Percentiles rank a stretch among this genome's conserved stretches.
phyloP scores from a whole-genome alignment of 2,329 filamentous ascomycete genomes.

The Hypomyces perniciosus region DNA sequence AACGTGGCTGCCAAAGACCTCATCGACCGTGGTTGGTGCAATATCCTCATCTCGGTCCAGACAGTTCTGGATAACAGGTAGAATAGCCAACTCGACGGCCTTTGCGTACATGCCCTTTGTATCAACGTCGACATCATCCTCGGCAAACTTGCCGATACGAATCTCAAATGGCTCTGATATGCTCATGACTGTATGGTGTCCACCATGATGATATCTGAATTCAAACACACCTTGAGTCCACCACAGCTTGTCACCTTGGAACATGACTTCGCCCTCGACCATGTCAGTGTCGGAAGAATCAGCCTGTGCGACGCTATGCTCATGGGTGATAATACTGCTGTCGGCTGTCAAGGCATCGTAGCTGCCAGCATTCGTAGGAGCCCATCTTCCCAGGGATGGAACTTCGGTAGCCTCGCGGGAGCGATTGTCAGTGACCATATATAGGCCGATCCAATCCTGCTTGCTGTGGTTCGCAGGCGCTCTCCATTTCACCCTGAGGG shows the following conservation, averaged over 20 bases:
- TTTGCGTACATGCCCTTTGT: slow-evolving; percentile 56
- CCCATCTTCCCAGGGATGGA: slow-evolving; percentile 82
- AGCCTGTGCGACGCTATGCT: slow-evolving; percentile 50
- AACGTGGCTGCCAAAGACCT: slow-evolving; percentile 77
- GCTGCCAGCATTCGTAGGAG: slow-evolving; percentile 67
- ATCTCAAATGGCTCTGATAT: slow-evolving; percentile 93
- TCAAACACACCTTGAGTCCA: slow-evolving; percentile 97
- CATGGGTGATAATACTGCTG: slow-evolving; percentile 65
- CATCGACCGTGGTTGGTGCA: slow-evolving; percentile 71
- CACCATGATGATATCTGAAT: slow-evolving; percentile 93
- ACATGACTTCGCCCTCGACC: slow-evolving; percentile 75
- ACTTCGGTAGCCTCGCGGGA: slow-evolving; percentile 80
- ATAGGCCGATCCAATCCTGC: slow-evolving; percentile 92
- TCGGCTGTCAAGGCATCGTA: slow-evolving; percentile 74
- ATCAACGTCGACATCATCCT: slow-evolving; percentile 61
- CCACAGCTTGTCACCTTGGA: slow-evolving; percentile 89
- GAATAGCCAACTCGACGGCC: slow-evolving; percentile 68
- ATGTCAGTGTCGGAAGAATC: slow-evolving; percentile 52
- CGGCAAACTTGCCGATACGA: slow-evolving; percentile 71
- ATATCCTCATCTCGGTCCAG: slow-evolving; percentile 89
- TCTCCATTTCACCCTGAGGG: slow-evolving; percentile 84
- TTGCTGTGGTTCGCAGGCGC: slow-evolving; percentile 82
- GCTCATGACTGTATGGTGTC: slow-evolving; percentile 87
- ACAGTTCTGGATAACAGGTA: slow-evolving; percentile 85
- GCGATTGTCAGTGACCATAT: slow-evolving; percentile 90